Evolutionary conservation across 805 yeast species (phyloP).

Genomic region (Schizosaccharomyces cryophilus): DNA sequence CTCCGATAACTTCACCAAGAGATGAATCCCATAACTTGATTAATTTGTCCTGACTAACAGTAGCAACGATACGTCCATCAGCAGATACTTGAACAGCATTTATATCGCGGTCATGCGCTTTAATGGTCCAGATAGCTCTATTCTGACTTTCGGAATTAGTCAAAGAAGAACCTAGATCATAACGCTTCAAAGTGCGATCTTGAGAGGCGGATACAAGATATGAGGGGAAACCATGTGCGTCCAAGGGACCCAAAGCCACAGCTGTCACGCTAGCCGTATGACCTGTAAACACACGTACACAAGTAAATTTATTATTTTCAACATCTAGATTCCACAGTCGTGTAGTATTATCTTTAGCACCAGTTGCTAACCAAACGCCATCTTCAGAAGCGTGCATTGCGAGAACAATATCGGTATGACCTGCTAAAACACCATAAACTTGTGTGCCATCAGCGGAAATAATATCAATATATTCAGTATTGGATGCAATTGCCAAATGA

Average conservation of each 20-base stretch:
- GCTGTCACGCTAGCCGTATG: conserved; percentile 76
- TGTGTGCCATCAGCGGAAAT: conserved; percentile 26
- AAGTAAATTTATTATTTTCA: conserved; percentile 19
- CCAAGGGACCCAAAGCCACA: conserved; percentile 36
- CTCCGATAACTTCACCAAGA: conserved; percentile 67
- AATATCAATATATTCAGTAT: conserved; percentile 67
- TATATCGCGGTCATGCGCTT: conserved; percentile 92
- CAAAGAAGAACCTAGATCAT: conserved; percentile 21
- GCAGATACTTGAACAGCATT: conserved; percentile 79
- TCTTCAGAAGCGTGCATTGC: conserved; percentile 52
- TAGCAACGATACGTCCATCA: conserved; percentile 64
- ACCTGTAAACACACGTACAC: conserved; percentile 48
- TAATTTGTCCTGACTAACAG: conserved; percentile 83
- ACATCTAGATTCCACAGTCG: conserved; percentile 39
- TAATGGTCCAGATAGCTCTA: conserved; percentile 63
- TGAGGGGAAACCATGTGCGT: conserved; percentile 22
- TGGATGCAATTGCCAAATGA: conserved; percentile 66
- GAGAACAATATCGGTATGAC: conserved; percentile 69
- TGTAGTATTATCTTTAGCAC: conserved; percentile 70
- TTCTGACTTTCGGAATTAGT: conserved; percentile 8
- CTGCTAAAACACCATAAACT: conserved; percentile 42
- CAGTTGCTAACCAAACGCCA: conserved; percentile 79
- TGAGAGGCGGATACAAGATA: conserved; percentile 63
- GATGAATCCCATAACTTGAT: conserved; percentile 74
- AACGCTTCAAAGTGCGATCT: conserved; percentile 65